Evolutionary conservation across 1,284 basidiomycete genomes (phyloP).

Genomic region (Ceratobasidium sp.): DNA sequence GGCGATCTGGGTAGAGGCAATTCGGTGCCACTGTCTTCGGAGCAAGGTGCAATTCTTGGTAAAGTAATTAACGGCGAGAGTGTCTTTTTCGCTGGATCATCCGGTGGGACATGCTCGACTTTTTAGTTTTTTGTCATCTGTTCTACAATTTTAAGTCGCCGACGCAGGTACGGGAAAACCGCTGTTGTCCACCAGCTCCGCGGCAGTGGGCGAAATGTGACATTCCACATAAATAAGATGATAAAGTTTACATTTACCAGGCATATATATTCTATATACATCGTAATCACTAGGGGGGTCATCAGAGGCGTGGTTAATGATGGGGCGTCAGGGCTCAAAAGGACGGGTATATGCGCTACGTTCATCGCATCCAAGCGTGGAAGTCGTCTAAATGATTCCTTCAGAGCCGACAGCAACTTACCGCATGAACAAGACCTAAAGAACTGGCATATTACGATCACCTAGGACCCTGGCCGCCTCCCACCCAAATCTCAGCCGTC

Average conservation of each 20-base stretch:
- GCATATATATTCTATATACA: background rate
- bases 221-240: slow-evolving; percentile 47
- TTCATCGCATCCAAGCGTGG: background rate
- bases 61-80: slow-evolving; percentile 37
- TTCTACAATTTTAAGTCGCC: background rate
- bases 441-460: background rate
- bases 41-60: slow-evolving; percentile 42
- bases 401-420: background rate
- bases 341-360: background rate
- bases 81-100: slow-evolving; percentile 46
- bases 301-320: background rate
- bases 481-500: background rate
- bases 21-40: slow-evolving; percentile 28
- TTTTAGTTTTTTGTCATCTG: background rate
- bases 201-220: slow-evolving; percentile 59
- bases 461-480: background rate
- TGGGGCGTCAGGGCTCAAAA: background rate
- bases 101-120: slow-evolving; percentile 16
- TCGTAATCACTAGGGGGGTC: background rate
- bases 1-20: background rate
- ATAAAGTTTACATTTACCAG: too few species aligned
- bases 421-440: background rate
- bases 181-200: slow-evolving; percentile 63
- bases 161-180: slow-evolving; percentile 66
- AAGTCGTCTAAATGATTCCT: background rate